A percentile compares a stretch with the other conserved stretches of the same genome.
Conservation (phyloP, 441 rosid species). For the Croton setiger region DNA sequence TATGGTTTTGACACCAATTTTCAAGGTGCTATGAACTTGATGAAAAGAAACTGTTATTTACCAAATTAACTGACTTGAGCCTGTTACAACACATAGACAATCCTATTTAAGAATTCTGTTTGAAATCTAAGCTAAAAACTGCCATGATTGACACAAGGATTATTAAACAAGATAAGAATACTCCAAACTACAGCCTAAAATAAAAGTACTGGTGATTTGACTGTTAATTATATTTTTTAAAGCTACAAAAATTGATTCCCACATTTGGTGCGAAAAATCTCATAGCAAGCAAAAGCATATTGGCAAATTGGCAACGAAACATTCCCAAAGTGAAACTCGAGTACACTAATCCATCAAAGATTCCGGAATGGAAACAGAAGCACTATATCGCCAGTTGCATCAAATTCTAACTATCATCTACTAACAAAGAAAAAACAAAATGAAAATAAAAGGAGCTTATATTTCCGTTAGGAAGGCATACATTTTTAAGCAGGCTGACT, state of each 20-base stretch:
- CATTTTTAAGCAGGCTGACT: conserved; percentile 33
- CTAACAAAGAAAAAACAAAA: no score
- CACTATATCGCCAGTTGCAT: neutral
- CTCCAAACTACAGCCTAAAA: neutral
- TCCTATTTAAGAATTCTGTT: neutral
- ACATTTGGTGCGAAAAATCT: no score
- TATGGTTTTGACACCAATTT: neutral
- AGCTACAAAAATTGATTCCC: no score
- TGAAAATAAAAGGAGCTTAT: neutral
- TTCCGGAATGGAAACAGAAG: neutral
- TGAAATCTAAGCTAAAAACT: neutral
- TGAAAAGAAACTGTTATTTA: neutral
- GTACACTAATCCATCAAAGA: neutral
- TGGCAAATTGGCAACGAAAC: neutral
- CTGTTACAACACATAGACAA: neutral
- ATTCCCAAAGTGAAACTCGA: neutral
- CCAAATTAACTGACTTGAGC: neutral
- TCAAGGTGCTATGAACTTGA: neutral
- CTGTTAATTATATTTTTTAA: no score
- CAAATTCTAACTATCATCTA: conserved; percentile 1
- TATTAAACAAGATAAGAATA: neutral
- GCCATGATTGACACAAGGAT: neutral
- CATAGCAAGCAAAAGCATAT: no score
- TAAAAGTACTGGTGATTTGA: no score
- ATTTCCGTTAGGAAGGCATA: neutral